phyloP scores from a whole-genome alignment of 2,329 filamentous ascomycete species.

The Cadophora gregata region DNA sequence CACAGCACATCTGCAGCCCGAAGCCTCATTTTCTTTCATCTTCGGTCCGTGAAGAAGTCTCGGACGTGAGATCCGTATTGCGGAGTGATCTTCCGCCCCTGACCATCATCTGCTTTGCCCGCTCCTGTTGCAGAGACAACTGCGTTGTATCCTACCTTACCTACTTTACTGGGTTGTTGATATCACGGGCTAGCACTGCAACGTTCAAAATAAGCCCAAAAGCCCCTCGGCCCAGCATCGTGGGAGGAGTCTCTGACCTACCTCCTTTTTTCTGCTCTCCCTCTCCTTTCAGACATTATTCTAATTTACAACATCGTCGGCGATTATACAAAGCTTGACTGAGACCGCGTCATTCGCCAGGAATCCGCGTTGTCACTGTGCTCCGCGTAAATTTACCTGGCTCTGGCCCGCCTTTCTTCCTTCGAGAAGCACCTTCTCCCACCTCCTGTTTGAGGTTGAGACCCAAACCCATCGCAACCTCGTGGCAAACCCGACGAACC shows the following conservation, averaged over 20 bases:
- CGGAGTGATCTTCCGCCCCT: not conserved
- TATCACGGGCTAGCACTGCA: not conserved
- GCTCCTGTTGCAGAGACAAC: not conserved
- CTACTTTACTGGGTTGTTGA: not conserved
- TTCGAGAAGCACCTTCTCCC: conserved; percentile 19
- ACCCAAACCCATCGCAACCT: conserved; percentile 11
- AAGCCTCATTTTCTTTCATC: not conserved
- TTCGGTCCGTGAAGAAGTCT: not conserved
- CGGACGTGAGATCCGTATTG: conserved; percentile 8
- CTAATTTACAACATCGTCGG: not conserved
- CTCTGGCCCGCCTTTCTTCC: conserved; percentile 22
- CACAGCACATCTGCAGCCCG: not conserved
- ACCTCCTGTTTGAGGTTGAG: conserved; percentile 34
- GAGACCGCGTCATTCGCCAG: not conserved
- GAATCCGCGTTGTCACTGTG: conserved; percentile 4
- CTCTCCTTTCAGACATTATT: not conserved
- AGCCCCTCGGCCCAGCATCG: not conserved
- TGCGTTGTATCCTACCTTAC: not conserved
- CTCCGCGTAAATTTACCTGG: not conserved
- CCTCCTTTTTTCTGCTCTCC: not conserved
- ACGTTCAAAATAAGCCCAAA: not conserved
- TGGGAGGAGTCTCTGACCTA: not conserved
- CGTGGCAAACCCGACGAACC: conserved; percentile 27
- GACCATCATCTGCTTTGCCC: not conserved
- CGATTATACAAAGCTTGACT: not conserved